Conservation (phyloP, 306 rosid genomes). For the Nissolia schottii region DNA sequence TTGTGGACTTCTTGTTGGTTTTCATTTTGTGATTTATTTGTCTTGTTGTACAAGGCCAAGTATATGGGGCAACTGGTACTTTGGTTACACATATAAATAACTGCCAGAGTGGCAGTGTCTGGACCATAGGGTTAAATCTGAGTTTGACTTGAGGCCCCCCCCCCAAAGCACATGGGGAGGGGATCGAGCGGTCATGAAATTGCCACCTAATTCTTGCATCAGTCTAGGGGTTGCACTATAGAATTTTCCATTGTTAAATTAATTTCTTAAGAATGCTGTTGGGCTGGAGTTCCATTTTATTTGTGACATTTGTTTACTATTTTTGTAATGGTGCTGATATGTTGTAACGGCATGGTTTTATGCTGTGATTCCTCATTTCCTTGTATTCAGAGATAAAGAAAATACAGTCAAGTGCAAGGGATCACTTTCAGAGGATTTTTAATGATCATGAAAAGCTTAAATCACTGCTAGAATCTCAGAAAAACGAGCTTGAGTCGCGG, state of each 20-base stretch:
- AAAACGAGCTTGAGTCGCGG: conserved; percentile 66
- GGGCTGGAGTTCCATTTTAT: conserved; percentile 20
- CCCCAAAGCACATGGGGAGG: too few relatives aligned
- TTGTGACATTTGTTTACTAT: conserved; percentile 14
- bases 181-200: neutral
- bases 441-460: conserved; percentile 78
- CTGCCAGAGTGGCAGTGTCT: conserved; percentile 1
- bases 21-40: conserved; percentile 15
- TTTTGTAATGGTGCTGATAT: conserved; percentile 7
- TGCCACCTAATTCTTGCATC: conserved; percentile 4
- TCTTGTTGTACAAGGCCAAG: conserved; percentile 11
- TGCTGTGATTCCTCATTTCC: conserved; percentile 28
- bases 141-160: neutral
- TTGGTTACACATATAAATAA: conserved; percentile 2
- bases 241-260: neutral
- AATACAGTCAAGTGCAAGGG: conserved; percentile 72
- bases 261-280: conserved; percentile 7
- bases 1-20: conserved; percentile 7
- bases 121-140: neutral
- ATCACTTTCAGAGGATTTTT: conserved; percentile 83
- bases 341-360: conserved; percentile 20
- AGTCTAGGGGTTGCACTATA: neutral
- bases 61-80: conserved; percentile 14
- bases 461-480: conserved; percentile 75
- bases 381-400: conserved; percentile 64